A percentile compares a stretch with the other conserved stretches of the same genome.
These are phyloP conservation scores for Lumnitzera racemosa DNA, from an alignment of 345 rosid genomes.

Conservation along the genomic window DNA sequence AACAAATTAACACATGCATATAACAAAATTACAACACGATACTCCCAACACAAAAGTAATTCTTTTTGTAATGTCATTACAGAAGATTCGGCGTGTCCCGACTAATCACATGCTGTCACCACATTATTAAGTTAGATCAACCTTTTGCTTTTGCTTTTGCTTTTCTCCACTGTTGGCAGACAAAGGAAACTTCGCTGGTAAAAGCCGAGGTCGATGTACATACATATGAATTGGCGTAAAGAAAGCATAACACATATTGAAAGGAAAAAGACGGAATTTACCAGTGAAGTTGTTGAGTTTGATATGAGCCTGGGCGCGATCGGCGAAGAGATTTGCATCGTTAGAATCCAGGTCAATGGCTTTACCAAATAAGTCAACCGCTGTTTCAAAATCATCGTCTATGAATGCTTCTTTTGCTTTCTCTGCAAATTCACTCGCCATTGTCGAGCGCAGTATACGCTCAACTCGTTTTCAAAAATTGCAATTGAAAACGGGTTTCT, in stretches of 20 bases:
- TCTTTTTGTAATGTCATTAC: no score
- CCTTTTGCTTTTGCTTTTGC: no score
- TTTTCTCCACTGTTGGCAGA: no score
- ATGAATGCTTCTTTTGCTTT: constrained; percentile 56
- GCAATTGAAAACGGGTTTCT: background rate
- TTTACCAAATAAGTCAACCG: constrained; percentile 49
- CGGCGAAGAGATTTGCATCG: constrained; percentile 50
- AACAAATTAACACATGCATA: no score
- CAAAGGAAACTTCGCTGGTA: no score
- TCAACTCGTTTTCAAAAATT: background rate
- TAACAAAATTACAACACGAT: no score
- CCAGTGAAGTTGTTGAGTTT: constrained; percentile 49
- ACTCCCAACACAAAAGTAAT: no score
- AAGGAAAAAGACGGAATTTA: constrained; percentile 2
- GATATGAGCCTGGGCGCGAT: constrained; percentile 73
- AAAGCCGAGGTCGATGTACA: no score
- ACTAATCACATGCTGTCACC: no score
- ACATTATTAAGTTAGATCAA: no score
- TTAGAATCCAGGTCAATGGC: constrained; percentile 47
- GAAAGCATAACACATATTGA: background rate
- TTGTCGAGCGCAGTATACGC: background rate
- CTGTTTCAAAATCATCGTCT: constrained; percentile 53
- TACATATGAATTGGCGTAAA: background rate
- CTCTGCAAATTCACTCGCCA: constrained; percentile 28
- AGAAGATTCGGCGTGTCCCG: no score